phyloP scores from a whole-genome alignment of 257 asterid species.

The Salvia miltiorrhiza region DNA sequence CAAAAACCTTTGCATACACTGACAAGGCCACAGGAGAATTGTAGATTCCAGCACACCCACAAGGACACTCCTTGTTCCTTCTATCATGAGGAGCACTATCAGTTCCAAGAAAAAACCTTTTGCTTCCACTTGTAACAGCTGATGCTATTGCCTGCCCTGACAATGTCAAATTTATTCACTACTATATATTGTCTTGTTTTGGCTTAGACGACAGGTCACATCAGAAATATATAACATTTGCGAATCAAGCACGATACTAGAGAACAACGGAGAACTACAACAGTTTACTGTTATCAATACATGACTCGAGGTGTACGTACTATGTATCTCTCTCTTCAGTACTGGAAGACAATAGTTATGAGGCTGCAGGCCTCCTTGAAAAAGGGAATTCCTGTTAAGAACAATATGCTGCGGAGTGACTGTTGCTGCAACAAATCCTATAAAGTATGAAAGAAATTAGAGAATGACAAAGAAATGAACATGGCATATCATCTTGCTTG shows the following conservation, averaged over 20 bases:
- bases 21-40: slow-evolving; percentile 93
- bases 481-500: too few relatives aligned
- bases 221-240: too few relatives aligned
- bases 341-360: slow-evolving; percentile 91
- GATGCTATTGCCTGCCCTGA: slow-evolving; percentile 81
- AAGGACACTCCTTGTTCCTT: slow-evolving; percentile 61
- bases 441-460: slow-evolving; percentile 16
- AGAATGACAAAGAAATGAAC: not conserved
- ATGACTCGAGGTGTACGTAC: too few relatives aligned
- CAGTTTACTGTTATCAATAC: not conserved
- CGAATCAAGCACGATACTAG: not conserved
- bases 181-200: too few relatives aligned
- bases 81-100: slow-evolving; percentile 93
- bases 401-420: slow-evolving; percentile 98
- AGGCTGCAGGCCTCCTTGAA: slow-evolving; percentile 92
- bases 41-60: slow-evolving; percentile 96
- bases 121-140: slow-evolving; percentile 89
- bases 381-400: slow-evolving; percentile 85
- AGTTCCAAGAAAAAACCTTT: slow-evolving; percentile 63
- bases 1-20: slow-evolving; percentile 83
- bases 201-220: not conserved
- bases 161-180: too few relatives aligned
- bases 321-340: too few relatives aligned
- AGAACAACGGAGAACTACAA: not conserved
- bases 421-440: slow-evolving; percentile 91